Evolutionary conservation across 352 stramenopile species (phyloP).

Genomic region (Globisporangium lucens): DNA sequence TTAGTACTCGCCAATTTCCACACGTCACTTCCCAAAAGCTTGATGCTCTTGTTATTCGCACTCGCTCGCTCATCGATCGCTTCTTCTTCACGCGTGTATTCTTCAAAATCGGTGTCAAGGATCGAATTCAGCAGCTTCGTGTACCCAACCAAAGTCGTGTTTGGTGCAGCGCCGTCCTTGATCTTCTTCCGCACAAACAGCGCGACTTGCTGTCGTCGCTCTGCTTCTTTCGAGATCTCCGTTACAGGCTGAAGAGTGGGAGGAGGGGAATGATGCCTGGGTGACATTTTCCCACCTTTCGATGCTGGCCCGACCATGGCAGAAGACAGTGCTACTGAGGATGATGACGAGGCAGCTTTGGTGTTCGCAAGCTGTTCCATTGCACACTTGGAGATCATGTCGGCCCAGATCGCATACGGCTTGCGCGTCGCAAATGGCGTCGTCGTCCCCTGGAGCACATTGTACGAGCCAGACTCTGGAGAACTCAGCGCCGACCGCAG

Average conservation of each 20-base stretch:
- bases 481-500: conserved; percentile 54
- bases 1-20: not conserved
- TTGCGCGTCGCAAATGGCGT: conserved; percentile 73
- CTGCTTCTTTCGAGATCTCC: conserved; percentile 30
- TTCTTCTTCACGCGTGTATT: conserved; percentile 31
- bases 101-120: conserved; percentile 71
- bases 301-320: not conserved
- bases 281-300: not conserved
- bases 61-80: conserved; percentile 5
- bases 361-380: conserved; percentile 21
- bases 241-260: not conserved
- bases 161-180: conserved; percentile 51
- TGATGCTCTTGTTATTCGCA: conserved; percentile 15
- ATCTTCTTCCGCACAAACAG: conserved; percentile 66
- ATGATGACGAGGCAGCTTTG: not conserved
- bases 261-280: not conserved
- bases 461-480: conserved; percentile 45
- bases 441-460: conserved; percentile 68
- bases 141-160: conserved; percentile 66
- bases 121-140: conserved; percentile 57
- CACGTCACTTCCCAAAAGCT: conserved; percentile 17
- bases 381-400: conserved; percentile 70
- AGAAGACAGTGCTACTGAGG: not conserved
- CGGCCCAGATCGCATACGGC: conserved; percentile 76
- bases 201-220: conserved; percentile 49